These are phyloP conservation scores for Hygrophorus pudorinus DNA, from an alignment of 768 basidiomycete species.

Conservation along the genomic window DNA sequence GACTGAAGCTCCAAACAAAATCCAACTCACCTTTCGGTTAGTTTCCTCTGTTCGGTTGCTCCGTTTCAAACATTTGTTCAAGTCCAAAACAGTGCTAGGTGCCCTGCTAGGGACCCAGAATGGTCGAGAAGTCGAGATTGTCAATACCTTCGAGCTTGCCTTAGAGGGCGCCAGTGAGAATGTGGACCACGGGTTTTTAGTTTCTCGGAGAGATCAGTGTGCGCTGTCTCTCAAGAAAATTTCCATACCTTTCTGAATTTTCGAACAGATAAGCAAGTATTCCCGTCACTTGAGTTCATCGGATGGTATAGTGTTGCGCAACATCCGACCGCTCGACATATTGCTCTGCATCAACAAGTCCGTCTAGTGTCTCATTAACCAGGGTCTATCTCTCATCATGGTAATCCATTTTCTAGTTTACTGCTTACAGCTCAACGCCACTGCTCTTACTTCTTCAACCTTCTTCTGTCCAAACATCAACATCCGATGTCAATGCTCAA, in stretches of 20 bases:
- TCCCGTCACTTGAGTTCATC: constrained; percentile 93
- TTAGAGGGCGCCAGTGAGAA: constrained; percentile 43
- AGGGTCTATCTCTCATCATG: neutral
- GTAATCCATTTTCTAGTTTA: constrained; percentile 48
- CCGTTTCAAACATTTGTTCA: constrained; percentile 1
- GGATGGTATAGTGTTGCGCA: constrained; percentile 93
- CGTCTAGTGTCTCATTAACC: constrained; percentile 7
- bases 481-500: constrained; percentile 49
- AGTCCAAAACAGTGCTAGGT: constrained; percentile 58
- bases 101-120: constrained; percentile 90
- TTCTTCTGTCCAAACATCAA: constrained; percentile 30
- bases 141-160: constrained; percentile 92
- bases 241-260: neutral
- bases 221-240: constrained; percentile 13
- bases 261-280: constrained; percentile 86
- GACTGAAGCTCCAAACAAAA: constrained; percentile 67
- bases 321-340: constrained; percentile 65
- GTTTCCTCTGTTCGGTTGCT: constrained; percentile 12
- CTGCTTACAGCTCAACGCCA: constrained; percentile 77
- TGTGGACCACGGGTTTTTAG: constrained; percentile 77
- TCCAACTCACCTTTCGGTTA: constrained; percentile 55
- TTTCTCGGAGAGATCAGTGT: constrained; percentile 83
- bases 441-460: constrained; percentile 74
- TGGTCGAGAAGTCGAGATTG: constrained; percentile 93
- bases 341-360: constrained; percentile 81